These are phyloP conservation scores for Suhomyces atakaporum DNA, from an alignment of 1,139 yeast genomes.

Conservation along the genomic window DNA sequence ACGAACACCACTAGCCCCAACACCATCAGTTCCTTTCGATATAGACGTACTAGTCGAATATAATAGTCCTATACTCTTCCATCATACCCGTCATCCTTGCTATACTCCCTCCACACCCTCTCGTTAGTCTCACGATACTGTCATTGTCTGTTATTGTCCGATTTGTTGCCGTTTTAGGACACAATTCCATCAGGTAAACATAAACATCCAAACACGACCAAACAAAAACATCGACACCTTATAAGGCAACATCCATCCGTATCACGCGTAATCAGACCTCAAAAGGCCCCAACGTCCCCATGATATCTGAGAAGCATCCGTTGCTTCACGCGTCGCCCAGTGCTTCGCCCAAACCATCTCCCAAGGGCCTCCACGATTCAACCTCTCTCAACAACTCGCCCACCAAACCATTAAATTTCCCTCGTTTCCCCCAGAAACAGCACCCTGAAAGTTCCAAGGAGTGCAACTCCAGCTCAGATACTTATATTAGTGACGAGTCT, in stretches of 20 bases:
- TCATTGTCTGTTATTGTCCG: background rate
- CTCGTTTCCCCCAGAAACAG: constrained; percentile 16
- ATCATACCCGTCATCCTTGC: no score
- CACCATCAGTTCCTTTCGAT: no score
- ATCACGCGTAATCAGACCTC: constrained; percentile 3
- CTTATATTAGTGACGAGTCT: constrained; percentile 40
- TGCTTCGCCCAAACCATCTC: constrained; percentile 5
- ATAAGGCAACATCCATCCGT: constrained; percentile 7
- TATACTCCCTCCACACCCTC: no score
- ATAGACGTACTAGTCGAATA: no score
- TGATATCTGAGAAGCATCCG: constrained; percentile 9
- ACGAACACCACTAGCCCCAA: no score
- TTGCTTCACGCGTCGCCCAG: constrained; percentile 8
- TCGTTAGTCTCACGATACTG: no score
- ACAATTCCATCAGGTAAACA: constrained; percentile 5
- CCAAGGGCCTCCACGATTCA: constrained; percentile 11
- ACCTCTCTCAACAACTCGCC: constrained; percentile 30
- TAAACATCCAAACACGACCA: constrained; percentile 15
- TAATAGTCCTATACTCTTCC: no score
- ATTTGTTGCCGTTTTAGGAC: constrained; percentile 10
- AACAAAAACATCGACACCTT: constrained; percentile 10
- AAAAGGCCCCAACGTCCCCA: no score
- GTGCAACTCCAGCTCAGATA: constrained; percentile 46
- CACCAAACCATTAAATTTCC: constrained; percentile 38
- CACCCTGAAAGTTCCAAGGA: constrained; percentile 22